Percentiles rank a stretch among this genome's conserved stretches.
These are phyloP conservation scores for Ceratocystis eucalypticola DNA, from an alignment of 2,329 filamentous ascomycete genomes.

Conservation along the genomic window DNA sequence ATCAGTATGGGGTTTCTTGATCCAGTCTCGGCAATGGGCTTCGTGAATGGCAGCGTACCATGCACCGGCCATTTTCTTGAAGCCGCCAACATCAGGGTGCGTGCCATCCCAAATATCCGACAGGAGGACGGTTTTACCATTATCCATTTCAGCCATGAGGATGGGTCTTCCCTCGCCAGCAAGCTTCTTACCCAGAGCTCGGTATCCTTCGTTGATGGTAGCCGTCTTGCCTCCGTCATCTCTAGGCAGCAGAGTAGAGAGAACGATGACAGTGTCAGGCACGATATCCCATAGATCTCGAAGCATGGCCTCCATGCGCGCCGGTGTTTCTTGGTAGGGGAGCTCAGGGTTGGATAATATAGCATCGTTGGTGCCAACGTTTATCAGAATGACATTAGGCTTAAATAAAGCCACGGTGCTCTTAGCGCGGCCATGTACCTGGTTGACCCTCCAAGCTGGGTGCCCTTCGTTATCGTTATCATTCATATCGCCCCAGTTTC, in stretches of 20 bases:
- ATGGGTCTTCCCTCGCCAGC: constrained; percentile 18
- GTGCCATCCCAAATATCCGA: constrained; percentile 29
- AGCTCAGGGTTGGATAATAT: constrained; percentile 5
- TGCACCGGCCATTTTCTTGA: constrained; percentile 31
- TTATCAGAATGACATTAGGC: constrained; percentile 23
- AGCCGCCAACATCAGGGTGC: constrained; percentile 30
- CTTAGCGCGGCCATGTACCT: constrained; percentile 9
- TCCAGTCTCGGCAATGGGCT: constrained; percentile 20
- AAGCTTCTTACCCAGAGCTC: constrained; percentile 22
- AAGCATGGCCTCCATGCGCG: constrained; percentile 20
- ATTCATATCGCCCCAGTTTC: constrained; percentile 28
- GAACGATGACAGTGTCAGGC: constrained; percentile 20
- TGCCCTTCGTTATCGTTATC: constrained; percentile 22
- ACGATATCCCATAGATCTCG: constrained; percentile 19
- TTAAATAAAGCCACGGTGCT: constrained; percentile 10
- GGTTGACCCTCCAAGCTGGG: constrained; percentile 17
- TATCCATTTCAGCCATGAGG: constrained; percentile 19
- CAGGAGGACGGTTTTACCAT: constrained; percentile 4
- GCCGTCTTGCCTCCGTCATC: constrained; percentile 24
- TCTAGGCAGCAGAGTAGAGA: constrained; percentile 21
- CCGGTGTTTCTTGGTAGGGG: constrained; percentile 5
- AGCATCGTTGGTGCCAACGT: constrained; percentile 23
- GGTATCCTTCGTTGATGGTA: constrained; percentile 27
- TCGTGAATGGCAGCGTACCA: constrained; percentile 26
- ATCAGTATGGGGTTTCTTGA: constrained; percentile 16